Evolutionary conservation across 441 rosid species (phyloP).

Genomic region (Melastoma candidum): DNA sequence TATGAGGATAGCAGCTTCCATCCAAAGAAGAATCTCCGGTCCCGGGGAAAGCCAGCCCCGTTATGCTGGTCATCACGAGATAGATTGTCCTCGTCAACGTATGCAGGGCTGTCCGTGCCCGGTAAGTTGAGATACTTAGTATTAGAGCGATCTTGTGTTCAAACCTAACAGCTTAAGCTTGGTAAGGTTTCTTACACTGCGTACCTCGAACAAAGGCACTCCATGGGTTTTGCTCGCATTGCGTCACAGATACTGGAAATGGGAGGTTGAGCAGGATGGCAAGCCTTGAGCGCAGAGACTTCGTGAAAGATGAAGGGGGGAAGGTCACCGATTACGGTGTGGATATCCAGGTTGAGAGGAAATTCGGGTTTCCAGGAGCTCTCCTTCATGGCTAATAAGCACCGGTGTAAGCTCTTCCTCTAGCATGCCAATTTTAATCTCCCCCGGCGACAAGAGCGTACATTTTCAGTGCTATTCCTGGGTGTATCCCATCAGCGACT

Average conservation of each 20-base stretch:
- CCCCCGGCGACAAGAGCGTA: slow-evolving; percentile 19
- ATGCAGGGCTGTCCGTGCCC: slow-evolving; percentile 34
- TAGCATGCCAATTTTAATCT: slow-evolving; percentile 29
- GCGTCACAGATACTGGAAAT: slow-evolving; percentile 32
- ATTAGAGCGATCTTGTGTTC: too few species aligned
- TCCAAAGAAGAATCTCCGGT: slow-evolving; percentile 10
- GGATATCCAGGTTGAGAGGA: slow-evolving; percentile 27
- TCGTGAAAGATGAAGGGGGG: slow-evolving; percentile 23
- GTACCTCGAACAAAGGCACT: not conserved
- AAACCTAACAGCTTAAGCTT: too few species aligned
- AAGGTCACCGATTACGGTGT: slow-evolving; percentile 28
- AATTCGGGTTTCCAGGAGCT: slow-evolving; percentile 57
- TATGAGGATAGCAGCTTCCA: not conserved
- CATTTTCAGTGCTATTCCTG: slow-evolving; percentile 61
- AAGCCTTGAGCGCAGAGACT: slow-evolving; percentile 32
- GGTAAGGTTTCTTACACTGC: too few species aligned
- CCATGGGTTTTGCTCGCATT: slow-evolving; percentile 2
- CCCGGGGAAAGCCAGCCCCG: slow-evolving; percentile 1
- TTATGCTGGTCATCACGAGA: slow-evolving; percentile 27
- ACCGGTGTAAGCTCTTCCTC: slow-evolving; percentile 47
- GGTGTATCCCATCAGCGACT: slow-evolving; percentile 47
- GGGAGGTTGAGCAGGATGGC: slow-evolving; percentile 45
- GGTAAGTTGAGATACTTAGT: slow-evolving; percentile 20
- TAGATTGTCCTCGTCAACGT: slow-evolving; percentile 23
- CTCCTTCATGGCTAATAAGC: slow-evolving; percentile 29